A percentile compares a stretch with the other conserved stretches of the same genome.
These are phyloP conservation scores for Colletotrichum magnum DNA, from an alignment of 2,329 filamentous ascomycete genomes.

Conservation along the genomic window DNA sequence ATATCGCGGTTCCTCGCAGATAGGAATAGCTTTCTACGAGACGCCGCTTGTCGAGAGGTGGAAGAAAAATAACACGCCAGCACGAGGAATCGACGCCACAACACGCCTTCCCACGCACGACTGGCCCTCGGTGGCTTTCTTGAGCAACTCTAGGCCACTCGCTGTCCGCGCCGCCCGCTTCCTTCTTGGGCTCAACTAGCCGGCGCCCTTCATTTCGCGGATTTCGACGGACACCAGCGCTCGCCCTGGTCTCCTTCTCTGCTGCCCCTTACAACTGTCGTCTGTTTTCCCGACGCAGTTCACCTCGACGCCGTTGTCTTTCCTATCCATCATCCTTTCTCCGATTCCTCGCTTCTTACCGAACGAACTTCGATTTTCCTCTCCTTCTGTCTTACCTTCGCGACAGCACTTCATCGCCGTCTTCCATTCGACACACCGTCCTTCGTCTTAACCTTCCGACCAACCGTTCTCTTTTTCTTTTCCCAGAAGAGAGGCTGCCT, in stretches of 20 bases:
- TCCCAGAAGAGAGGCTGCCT: constrained; percentile 33
- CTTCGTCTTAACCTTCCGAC: constrained; percentile 21
- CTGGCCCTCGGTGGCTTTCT: constrained; percentile 5
- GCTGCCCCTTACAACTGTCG: constrained; percentile 37
- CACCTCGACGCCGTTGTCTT: constrained; percentile 19
- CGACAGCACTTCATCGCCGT: constrained; percentile 21
- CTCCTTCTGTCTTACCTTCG: constrained; percentile 10
- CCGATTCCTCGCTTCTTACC: constrained; percentile 31
- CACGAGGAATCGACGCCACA: constrained; percentile 34
- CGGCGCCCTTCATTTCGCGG: constrained; percentile 38
- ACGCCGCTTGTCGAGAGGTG: neutral
- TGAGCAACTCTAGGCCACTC: constrained; percentile 22
- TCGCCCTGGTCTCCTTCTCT: constrained; percentile 17
- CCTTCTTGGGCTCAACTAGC: constrained; percentile 33
- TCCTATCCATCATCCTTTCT: constrained; percentile 29
- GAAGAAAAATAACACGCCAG: constrained; percentile 7
- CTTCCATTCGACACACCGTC: constrained; percentile 27
- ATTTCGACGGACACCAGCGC: constrained; percentile 24
- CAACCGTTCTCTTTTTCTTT: constrained; percentile 31
- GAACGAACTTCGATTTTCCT: constrained; percentile 6
- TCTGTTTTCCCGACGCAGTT: constrained; percentile 16
- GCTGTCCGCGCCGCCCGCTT: constrained; percentile 35
- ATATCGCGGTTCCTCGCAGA: neutral
- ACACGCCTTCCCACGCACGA: constrained; percentile 9
- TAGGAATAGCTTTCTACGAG: neutral